Evolutionary conservation across 2,329 filamentous ascomycete genomes (phyloP).

Genomic region (Aureobasidium sp.): DNA sequence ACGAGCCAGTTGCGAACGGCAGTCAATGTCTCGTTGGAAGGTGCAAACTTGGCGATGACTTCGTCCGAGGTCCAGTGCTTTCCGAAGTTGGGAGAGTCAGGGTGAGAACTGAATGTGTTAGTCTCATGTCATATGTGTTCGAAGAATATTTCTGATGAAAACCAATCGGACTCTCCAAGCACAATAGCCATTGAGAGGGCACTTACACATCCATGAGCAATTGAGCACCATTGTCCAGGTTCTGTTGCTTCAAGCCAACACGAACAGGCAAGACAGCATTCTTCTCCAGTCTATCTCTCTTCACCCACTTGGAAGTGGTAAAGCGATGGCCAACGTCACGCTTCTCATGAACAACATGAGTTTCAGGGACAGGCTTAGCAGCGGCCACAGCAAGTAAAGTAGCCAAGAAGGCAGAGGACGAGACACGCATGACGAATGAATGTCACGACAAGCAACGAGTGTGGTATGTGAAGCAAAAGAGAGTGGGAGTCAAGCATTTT

Average conservation of each 20-base stretch:
- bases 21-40: conserved; percentile 18
- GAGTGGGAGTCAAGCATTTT: not conserved
- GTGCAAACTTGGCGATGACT: conserved; percentile 21
- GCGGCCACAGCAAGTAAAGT: not conserved
- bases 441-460: not conserved
- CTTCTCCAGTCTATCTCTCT: conserved; percentile 27
- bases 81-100: conserved; percentile 24
- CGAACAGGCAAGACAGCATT: conserved; percentile 34
- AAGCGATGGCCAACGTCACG: conserved; percentile 18
- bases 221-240: conserved; percentile 32
- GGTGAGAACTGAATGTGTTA: conserved; percentile 18
- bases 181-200: not conserved
- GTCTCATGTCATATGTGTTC: not conserved
- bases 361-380: conserved; percentile 7
- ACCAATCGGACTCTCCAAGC: not conserved
- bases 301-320: conserved; percentile 29
- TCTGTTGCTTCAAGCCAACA: conserved; percentile 39
- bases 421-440: conserved; percentile 8
- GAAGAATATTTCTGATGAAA: not conserved
- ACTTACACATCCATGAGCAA: conserved; percentile 24
- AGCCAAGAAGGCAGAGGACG: not conserved
- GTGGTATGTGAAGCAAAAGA: not conserved
- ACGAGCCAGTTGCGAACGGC: conserved; percentile 21
- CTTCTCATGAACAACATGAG: conserved; percentile 37
- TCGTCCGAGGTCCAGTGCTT: conserved; percentile 25